Evolutionary conservation across 2,329 filamentous ascomycete species (phyloP).

Genomic region (Pyricularia sp.): DNA sequence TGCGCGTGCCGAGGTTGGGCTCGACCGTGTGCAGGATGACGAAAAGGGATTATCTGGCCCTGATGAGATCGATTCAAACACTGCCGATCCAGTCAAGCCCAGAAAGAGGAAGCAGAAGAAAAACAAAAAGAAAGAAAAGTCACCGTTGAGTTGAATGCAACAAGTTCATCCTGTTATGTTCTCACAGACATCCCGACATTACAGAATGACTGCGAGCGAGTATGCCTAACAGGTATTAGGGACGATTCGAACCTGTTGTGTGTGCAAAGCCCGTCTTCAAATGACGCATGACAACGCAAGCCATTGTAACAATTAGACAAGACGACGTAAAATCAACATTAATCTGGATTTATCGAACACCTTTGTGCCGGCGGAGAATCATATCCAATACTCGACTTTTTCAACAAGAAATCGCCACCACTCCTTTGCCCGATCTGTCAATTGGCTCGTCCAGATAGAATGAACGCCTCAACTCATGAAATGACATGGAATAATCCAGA

Average conservation of each 20-base stretch:
- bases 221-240: not conserved
- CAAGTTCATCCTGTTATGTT: not conserved
- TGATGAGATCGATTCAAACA: not conserved
- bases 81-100: not conserved
- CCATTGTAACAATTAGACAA: not conserved
- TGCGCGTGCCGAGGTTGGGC: not conserved
- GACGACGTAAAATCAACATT: not conserved
- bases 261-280: not conserved
- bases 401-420: not conserved
- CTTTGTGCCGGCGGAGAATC: not conserved
- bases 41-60: not conserved
- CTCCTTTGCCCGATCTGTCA: not conserved
- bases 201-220: not conserved
- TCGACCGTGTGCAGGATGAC: not conserved
- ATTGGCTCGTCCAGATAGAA: not conserved
- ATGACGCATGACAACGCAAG: not conserved
- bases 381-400: not conserved
- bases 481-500: not conserved
- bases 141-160: constrained; percentile 7
- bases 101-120: constrained; percentile 1
- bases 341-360: not conserved
- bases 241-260: not conserved
- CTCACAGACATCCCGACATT: not conserved
- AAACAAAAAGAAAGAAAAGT: not conserved
- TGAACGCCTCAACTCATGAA: not conserved